Conservation (phyloP, 306 rosid genomes). For the Quercus suber region DNA sequence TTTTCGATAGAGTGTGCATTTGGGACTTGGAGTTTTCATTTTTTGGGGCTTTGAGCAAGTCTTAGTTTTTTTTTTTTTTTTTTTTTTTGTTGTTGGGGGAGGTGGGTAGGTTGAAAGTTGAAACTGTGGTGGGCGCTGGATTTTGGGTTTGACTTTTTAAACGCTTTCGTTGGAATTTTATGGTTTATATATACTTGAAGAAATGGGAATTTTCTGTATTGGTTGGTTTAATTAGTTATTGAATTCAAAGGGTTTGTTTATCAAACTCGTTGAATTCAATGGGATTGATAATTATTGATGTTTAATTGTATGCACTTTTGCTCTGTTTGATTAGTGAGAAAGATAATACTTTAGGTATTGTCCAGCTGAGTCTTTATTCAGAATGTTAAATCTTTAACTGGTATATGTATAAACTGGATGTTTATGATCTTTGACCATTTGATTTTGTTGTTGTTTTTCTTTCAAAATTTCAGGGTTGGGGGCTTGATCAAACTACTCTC, state of each 20-base stretch:
- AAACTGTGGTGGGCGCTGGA: slow-evolving; percentile 2
- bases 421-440: neutral
- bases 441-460: neutral
- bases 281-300: too few species aligned
- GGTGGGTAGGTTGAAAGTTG: slow-evolving; percentile 5
- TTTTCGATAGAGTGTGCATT: slow-evolving; percentile 9
- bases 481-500: neutral
- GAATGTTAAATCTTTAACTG: neutral
- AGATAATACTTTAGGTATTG: neutral
- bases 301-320: neutral
- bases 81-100: too few species aligned
- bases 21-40: slow-evolving; percentile 20
- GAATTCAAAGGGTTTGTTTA: slow-evolving; percentile 6
- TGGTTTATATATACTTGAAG: neutral
- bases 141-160: slow-evolving; percentile 25
- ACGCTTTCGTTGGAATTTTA: neutral
- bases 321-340: neutral
- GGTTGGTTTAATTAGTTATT: slow-evolving; percentile 20
- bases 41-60: slow-evolving; percentile 1
- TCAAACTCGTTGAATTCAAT: neutral
- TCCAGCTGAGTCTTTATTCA: neutral
- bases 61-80: neutral
- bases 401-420: neutral
- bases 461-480: neutral
- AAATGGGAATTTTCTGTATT: neutral